Conservation (phyloP, 176 grass and related monocot genomes). For the Musa acuminata region DNA sequence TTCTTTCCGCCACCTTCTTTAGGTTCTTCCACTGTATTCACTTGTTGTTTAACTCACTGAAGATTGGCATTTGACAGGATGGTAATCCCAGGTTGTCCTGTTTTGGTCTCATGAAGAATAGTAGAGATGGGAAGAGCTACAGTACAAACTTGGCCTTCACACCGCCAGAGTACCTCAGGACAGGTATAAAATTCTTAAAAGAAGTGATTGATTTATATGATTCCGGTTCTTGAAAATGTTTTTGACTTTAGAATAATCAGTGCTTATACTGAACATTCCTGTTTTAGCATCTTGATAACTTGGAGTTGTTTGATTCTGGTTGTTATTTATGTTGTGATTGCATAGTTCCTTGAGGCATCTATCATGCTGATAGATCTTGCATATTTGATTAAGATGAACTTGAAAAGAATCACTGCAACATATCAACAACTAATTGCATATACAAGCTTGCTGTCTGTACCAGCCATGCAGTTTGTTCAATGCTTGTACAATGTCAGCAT, state of each 20-base stretch:
- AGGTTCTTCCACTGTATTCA: no score
- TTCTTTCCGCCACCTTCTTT: not conserved
- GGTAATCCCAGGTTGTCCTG: constrained; percentile 78
- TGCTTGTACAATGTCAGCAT: no score
- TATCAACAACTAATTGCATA: no score
- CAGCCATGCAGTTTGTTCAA: no score
- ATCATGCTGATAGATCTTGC: no score
- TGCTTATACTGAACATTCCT: not conserved
- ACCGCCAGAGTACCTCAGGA: constrained; percentile 77
- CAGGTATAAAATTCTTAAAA: constrained; percentile 34
- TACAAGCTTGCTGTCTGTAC: no score
- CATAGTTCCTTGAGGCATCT: no score
- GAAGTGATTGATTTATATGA: not conserved
- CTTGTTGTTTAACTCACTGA: not conserved
- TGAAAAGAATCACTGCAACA: no score
- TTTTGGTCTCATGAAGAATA: constrained; percentile 92
- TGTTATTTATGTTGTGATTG: no score
- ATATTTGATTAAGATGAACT: no score
- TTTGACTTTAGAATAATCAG: not conserved
- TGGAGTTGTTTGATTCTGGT: no score
- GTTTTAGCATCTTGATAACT: not conserved
- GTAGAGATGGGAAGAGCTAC: constrained; percentile 87
- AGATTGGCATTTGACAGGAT: constrained; percentile 24
- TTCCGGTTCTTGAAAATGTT: no score
- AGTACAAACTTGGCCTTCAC: constrained; percentile 92